Conservation (phyloP, 495 filamentous ascomycete species). For the Oidiodendron maius region DNA sequence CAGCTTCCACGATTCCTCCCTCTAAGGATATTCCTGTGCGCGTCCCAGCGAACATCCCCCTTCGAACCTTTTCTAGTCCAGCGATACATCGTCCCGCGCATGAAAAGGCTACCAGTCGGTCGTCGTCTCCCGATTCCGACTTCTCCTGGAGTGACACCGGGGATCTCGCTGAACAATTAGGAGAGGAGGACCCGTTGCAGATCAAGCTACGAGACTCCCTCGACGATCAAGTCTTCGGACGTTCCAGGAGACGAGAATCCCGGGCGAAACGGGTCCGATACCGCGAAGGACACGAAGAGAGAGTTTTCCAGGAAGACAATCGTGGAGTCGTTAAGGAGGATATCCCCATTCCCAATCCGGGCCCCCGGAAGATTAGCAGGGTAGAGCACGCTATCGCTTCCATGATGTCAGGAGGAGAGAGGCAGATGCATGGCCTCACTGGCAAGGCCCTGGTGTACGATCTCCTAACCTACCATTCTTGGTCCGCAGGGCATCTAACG, state of each 20-base stretch:
- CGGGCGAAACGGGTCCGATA: constrained; percentile 42
- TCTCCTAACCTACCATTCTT: too few species aligned
- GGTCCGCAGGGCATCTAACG: constrained; percentile 37
- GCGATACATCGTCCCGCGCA: constrained; percentile 18
- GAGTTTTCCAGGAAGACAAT: constrained; percentile 24
- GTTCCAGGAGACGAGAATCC: constrained; percentile 35
- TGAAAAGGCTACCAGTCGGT: too few species aligned
- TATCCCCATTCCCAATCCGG: constrained; percentile 72
- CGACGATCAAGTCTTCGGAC: constrained; percentile 49
- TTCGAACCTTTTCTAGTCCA: constrained; percentile 44
- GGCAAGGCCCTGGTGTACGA: constrained; percentile 89
- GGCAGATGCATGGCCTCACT: constrained; percentile 82
- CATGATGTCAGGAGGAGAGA: constrained; percentile 78
- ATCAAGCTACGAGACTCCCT: constrained; percentile 56
- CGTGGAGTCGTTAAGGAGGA: constrained; percentile 67
- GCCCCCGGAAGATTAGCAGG: constrained; percentile 52
- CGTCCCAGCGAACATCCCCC: constrained; percentile 57
- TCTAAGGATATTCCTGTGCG: constrained; percentile 36
- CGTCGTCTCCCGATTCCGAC: constrained; percentile 51
- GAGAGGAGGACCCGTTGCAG: constrained; percentile 73
- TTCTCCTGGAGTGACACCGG: constrained; percentile 92
- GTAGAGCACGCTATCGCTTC: constrained; percentile 62
- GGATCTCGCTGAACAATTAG: constrained; percentile 85
- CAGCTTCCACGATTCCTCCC: constrained; percentile 50
- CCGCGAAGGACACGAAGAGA: constrained; percentile 20